Base-by-base conservation (phyloP, 495 filamentous ascomycete genomes). In the Thozetella sp. region DNA sequence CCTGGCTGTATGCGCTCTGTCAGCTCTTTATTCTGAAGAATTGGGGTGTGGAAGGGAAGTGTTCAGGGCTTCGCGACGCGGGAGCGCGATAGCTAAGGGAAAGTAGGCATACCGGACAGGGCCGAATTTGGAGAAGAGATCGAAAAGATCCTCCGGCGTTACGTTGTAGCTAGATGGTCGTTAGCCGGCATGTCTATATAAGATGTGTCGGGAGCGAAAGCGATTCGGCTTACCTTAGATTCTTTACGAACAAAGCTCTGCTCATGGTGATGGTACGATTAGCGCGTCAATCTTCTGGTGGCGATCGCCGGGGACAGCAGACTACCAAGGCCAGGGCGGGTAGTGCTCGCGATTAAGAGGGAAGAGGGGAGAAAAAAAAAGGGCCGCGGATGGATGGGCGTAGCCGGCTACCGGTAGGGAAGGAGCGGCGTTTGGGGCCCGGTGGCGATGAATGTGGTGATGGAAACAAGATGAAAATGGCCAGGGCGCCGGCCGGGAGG, bases 201-300 rank as follows among this genome's bases (percentile, higher is more conserved):
- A 13, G 43, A n/a, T 40, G 24, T 34, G 63, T 25, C 24, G 51
- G 12, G n/a, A 12, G 46, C 22, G 25, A 59, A 17, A 69, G 48
- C 24, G 3, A 17, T 34, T 24, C n/a, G 26, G 53, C 89, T 62
- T 73, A 93, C 92, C 90, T 95, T 78, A 97, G 83, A 84, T 97
- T 97, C 89, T 97, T 97, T 68, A 96, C 93, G 86, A 96, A 97
- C 76, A 97, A 90, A 88, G 93, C 93, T 85, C 93, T 94, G 71
- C 57, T 57, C 58, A 64, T 61, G 20, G 40, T 62, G 73, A 55
- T 55, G 58, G 53, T 27, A n/a, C 27, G 58, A 66, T 74, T 68
- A 75, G 70, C 73, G 53, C 75, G 63, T 45, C 22, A 45, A 25
- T 17, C 25, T 37, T 48, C 52, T 13, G 1, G 60, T 25, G 52